phyloP scores from a whole-genome alignment of 768 basidiomycete species.

The Cyclocybe cylindracea region DNA sequence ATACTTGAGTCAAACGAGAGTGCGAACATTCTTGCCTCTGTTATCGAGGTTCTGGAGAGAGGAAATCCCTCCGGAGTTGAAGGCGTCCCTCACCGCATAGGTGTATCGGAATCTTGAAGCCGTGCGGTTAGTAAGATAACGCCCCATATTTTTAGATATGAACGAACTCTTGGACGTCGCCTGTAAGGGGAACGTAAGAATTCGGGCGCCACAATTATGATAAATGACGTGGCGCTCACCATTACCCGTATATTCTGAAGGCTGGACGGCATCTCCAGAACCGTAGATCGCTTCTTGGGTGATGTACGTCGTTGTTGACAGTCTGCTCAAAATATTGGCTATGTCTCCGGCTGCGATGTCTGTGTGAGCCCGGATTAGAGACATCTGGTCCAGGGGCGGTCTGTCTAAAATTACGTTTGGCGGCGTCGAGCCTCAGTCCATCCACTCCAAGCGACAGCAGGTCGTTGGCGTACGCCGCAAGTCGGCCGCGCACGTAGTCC shows the following conservation, averaged over 20 bases:
- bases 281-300: slow-evolving; percentile 66
- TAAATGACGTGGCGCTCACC: slow-evolving; percentile 29
- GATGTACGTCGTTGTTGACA: slow-evolving; percentile 50
- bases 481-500: slow-evolving; percentile 52
- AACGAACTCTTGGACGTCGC: slow-evolving; percentile 65
- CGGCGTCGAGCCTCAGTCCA: slow-evolving; percentile 63
- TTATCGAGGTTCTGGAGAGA: slow-evolving; percentile 52
- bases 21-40: slow-evolving; percentile 32
- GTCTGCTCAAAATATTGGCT: slow-evolving; percentile 48
- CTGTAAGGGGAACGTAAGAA: slow-evolving; percentile 19
- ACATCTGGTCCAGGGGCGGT: neutral
- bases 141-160: neutral
- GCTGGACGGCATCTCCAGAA: slow-evolving; percentile 51
- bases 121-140: neutral
- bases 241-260: slow-evolving; percentile 54
- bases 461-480: slow-evolving; percentile 62
- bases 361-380: slow-evolving; percentile 18
- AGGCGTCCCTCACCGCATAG: slow-evolving; percentile 48
- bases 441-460: slow-evolving; percentile 62
- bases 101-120: slow-evolving; percentile 59
- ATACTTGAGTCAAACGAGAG: neutral
- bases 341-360: slow-evolving; percentile 58
- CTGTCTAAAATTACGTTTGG: slow-evolving; percentile 48
- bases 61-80: slow-evolving; percentile 51
- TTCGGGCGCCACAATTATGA: neutral